Evolutionary conservation across 805 yeast genomes (phyloP), one percentile per base, ranked within the genome.

Genomic region (Wickerhamiella azymoides): DNA sequence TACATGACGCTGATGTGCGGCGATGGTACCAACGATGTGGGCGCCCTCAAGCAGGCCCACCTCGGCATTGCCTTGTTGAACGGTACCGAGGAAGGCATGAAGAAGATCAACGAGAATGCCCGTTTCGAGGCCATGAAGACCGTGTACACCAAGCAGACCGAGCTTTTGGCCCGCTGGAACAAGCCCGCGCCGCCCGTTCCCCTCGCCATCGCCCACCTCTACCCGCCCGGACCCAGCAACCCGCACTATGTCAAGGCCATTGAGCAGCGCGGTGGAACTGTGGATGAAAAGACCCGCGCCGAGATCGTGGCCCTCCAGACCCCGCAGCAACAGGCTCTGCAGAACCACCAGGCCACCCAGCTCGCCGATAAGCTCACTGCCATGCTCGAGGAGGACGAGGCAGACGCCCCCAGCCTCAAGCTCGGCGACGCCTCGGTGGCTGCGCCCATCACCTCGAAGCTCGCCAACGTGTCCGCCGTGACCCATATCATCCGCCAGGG

Each of bases 21-120:
- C 71, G 98, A 92, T 67, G 98, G 98, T 66, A 92, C 98, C n/a
- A 92, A 92, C 61, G 98, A 92, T 70, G 98, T 92, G 43, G 98
- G 98, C 65, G 98, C 98, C 46, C 75, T 92, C 66, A 92, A 92
- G 64, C 97, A 92, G 69, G 97, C 98, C 2, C 94, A 92, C 60
- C 81, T 92, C 59, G 98, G 98, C 70, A 84, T 92, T 61, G 98
- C 98, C n/a, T 70, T 92, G 55, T 73, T 92, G 62, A 92, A 92
- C 59, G 98, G 97, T 66, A 88, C 98, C 47, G 94, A 84, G 60
- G 96, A 84, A 45, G 82, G 94, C 40, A 71, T 92, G 77, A 82
- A 82, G 66, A 84, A 86, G 65, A 75, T 88, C 49, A 84, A 81
- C 45, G 96, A 89, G 52, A 75, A 77, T 63, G 77, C 81, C 58